These are phyloP conservation scores for Kwoniella sp. DNA, from an alignment of 768 basidiomycete genomes.

Conservation along the genomic window DNA sequence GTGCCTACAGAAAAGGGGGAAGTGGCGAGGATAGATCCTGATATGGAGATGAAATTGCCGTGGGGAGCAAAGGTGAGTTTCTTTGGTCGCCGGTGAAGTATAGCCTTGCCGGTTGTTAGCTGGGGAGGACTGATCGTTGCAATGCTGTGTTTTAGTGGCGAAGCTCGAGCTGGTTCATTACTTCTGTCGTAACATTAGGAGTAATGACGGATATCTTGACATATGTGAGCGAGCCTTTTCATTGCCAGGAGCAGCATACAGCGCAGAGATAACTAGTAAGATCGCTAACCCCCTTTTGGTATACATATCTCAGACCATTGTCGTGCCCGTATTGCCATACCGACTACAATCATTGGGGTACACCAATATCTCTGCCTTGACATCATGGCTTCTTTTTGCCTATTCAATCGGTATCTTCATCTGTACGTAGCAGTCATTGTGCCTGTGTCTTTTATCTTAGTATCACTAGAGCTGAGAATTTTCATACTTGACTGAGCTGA, in stretches of 20 bases:
- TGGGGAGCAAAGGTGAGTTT: neutral
- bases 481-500: no score
- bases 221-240: constrained; percentile 33
- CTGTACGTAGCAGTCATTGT: constrained; percentile 18
- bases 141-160: constrained; percentile 37
- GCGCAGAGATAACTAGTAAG: no score
- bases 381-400: constrained; percentile 43
- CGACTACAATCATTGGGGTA: constrained; percentile 40
- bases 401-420: constrained; percentile 46
- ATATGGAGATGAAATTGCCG: neutral
- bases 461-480: no score
- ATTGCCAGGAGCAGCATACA: no score
- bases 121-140: no score
- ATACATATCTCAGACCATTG: constrained; percentile 29
- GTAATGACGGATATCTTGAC: constrained; percentile 39
- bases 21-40: neutral
- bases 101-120: no score
- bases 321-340: constrained; percentile 49
- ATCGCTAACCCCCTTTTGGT: no score
- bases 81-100: neutral
- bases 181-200: constrained; percentile 35
- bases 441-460: no score
- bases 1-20: neutral
- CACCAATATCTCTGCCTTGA: constrained; percentile 37
- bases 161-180: constrained; percentile 39